Conservation (phyloP, 257 asterid genomes). For the Primulina tabacum region DNA sequence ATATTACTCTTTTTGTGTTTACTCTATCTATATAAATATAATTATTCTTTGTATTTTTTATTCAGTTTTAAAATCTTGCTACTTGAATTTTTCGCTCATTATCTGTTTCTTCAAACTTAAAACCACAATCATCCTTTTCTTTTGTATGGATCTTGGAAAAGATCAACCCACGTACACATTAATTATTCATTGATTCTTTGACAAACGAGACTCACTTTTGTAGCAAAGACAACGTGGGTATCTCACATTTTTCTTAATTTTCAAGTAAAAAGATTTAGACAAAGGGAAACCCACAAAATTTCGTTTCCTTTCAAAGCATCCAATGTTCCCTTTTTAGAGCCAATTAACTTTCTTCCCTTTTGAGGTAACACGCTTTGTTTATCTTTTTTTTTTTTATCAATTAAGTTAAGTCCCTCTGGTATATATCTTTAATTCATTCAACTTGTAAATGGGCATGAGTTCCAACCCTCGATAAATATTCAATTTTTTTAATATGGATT, state of each 20-base stretch:
- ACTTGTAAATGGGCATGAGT: not conserved
- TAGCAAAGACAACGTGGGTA: conserved; percentile 68
- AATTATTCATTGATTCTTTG: conserved; percentile 53
- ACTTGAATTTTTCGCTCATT: too few species aligned
- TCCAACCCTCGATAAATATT: too few species aligned
- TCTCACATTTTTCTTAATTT: conserved; percentile 31
- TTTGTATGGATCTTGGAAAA: conserved; percentile 44
- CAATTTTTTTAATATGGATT: not conserved
- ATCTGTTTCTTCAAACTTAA: too few species aligned
- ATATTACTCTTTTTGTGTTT: too few species aligned
- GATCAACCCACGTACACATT: conserved; percentile 28
- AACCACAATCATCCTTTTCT: conserved; percentile 31
- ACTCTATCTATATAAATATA: too few species aligned
- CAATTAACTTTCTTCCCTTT: conserved; percentile 50
- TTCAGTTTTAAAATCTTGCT: too few species aligned
- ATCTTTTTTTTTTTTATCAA: too few species aligned
- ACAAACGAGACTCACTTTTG: conserved; percentile 66
- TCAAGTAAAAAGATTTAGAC: conserved; percentile 41
- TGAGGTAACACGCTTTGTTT: conserved; percentile 36
- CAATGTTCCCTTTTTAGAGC: conserved; percentile 49
- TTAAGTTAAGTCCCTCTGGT: not conserved
- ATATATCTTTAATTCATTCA: not conserved
- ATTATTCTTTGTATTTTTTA: too few species aligned
- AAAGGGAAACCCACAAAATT: conserved; percentile 56
- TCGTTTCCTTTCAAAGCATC: conserved; percentile 60